Evolutionary conservation across 2,329 filamentous ascomycete genomes (phyloP), one percentile per base, ranked within the genome.

Genomic region (Gnomoniopsis sp.): DNA sequence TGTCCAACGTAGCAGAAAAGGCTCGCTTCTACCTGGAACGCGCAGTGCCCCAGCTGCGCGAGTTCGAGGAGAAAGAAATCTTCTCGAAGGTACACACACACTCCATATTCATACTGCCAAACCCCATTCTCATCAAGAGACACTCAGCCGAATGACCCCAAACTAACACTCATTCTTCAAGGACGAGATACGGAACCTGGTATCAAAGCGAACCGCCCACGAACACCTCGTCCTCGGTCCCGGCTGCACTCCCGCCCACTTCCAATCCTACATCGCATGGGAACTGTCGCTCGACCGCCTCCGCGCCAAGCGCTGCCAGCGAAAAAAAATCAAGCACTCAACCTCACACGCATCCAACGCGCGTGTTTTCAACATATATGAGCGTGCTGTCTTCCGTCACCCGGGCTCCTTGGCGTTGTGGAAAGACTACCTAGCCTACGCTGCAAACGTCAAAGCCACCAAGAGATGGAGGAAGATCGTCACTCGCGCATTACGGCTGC

Each of bases 11-110:
- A 59, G 88, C 90, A 63, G 95, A 98, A 70, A 98, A 97, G 76
- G 95, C 93, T 57, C 90, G 93, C 59, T 98, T 93, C 76, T 97
- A 90, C 74, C 84, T 98, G 64, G 95, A 99, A 78, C 89, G 93
- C 66, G 89, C 90, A 2, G 90, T 97, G 47, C 91, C 93, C 17
- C 93, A 98, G 73, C 83, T 99, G 58, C 91, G 92, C 63, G 92
- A 96, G 68, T 96, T 91, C 73, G 90, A 96, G 74, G 85, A 90
- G 65, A 97, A 96, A 74, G 88, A 91, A 67, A 89, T 99, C 66
- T 99, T 99, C 76, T 85, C 83, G 62, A 87, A 88, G 77, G 90
- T 90, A 73, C 36, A 74, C 67, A 3, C 52, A 47, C 49, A 47
- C 38, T 23, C 51, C 59, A 33, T 48, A 23, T 51, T 52, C 57